Evolutionary conservation across 2,329 filamentous ascomycete species (phyloP), one percentile per base, ranked within the genome.

Genomic region (Nigrospora sphaerica): DNA sequence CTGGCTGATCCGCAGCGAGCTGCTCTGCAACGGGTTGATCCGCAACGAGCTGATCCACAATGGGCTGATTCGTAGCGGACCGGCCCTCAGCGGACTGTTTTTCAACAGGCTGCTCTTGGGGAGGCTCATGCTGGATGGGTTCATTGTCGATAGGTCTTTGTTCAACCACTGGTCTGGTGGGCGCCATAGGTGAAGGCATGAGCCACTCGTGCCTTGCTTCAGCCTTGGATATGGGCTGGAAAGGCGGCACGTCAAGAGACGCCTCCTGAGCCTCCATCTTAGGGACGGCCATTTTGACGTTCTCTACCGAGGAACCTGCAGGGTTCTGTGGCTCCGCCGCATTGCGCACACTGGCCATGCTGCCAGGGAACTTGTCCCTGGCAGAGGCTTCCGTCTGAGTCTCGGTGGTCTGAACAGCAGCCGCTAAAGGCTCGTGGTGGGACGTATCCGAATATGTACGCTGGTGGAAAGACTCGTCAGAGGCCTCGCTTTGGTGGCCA

Each of bases 401-500:
- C 23, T 28, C 23, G 23, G 23, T 28, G 23, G 34, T 42, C 6
- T 42, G 40, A 42, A 33, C 32, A 14, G 44, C 46, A 19, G 50
- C 42, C 32, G 37, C 45, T 42, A 53, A 56, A n/a, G 48, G 51
- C 37, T 54, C 55, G 19, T 56, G 50, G 41, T 48, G 52, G 12
- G 57, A 62, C 19, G 57, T 55, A 31, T 54, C 49, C 17, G 58
- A 56, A 39, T 54, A 60, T n/a, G 55, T 57, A 16, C 59, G 58
- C 44, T 54, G 59, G 45, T 56, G 60, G 13, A 65, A 63, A 9
- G 61, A 60, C 14, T 57, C 59, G 14, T 60, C 62, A 32, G 61
- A 62, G 4, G 61, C 62, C 38, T 59, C 54, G 41, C 62, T 63
- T 17, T 63, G 64, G 32, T 65, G 64, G 36, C 73, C 71, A 40